Conservation (phyloP, 1,284 basidiomycete species). For the Fistulinella cinereoalba region DNA sequence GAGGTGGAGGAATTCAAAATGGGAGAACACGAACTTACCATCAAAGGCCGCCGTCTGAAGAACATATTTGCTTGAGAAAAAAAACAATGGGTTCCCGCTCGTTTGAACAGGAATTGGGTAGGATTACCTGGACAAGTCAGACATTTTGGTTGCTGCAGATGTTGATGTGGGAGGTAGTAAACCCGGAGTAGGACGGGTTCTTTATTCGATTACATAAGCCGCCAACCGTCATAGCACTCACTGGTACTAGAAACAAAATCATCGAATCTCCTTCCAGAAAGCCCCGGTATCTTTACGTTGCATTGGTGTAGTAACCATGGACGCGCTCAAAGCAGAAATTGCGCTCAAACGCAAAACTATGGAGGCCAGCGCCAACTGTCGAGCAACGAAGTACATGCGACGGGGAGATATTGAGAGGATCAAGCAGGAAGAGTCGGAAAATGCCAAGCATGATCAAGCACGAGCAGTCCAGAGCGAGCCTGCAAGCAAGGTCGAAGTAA, state of each 20-base stretch:
- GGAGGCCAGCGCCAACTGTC: slow-evolving; percentile 40
- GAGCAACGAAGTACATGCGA: slow-evolving; percentile 82
- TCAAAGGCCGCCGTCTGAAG: slow-evolving; percentile 87
- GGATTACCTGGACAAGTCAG: slow-evolving; percentile 57
- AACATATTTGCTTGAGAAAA: slow-evolving; percentile 64
- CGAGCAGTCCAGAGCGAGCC: slow-evolving; percentile 35
- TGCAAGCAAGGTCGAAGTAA: slow-evolving; percentile 27
- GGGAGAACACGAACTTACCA: slow-evolving; percentile 45
- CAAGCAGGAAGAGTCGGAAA: slow-evolving; percentile 61
- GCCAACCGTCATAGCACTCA: background rate
- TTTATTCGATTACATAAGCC: slow-evolving; percentile 28
- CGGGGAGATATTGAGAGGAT: slow-evolving; percentile 77
- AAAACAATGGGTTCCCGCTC: slow-evolving; percentile 3
- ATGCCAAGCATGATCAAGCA: slow-evolving; percentile 49
- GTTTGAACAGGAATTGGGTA: background rate
- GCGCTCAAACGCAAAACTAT: slow-evolving; percentile 79
- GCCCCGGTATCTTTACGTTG: no score
- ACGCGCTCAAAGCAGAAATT: slow-evolving; percentile 86
- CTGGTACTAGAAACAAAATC: background rate
- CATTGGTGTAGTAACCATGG: slow-evolving; percentile 62
- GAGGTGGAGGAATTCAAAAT: slow-evolving; percentile 6
- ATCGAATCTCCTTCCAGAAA: background rate
- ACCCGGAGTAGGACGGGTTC: slow-evolving; percentile 42
- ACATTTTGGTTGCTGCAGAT: slow-evolving; percentile 45
- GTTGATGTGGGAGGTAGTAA: slow-evolving; percentile 22